Evolutionary conservation across 495 filamentous ascomycete genomes (phyloP).

Genomic region (Penicillium bialowiezense): DNA sequence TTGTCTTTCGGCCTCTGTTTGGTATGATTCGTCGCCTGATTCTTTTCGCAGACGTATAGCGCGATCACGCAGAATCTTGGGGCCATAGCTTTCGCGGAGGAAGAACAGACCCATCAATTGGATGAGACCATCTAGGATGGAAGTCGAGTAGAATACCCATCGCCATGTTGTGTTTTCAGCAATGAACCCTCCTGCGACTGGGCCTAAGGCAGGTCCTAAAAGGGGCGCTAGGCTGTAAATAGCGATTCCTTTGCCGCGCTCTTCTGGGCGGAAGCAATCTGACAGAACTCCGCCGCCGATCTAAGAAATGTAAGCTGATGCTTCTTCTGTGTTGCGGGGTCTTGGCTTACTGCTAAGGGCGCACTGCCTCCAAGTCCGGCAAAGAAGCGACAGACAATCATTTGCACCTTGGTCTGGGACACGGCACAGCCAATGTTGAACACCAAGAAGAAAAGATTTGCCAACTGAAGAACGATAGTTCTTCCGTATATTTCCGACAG

Average conservation of each 20-base stretch:
- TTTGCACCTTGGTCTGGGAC: slow-evolving; percentile 44
- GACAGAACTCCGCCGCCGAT: slow-evolving; percentile 59
- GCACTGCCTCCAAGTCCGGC: slow-evolving; percentile 57
- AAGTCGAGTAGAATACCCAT: slow-evolving; percentile 65
- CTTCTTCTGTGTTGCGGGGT: background rate
- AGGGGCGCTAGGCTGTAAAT: slow-evolving; percentile 66
- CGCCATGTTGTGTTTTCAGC: slow-evolving; percentile 66
- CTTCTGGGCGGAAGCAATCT: slow-evolving; percentile 61
- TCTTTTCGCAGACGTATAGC: slow-evolving; percentile 57
- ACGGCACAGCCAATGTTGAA: slow-evolving; percentile 58
- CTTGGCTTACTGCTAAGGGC: slow-evolving; percentile 42
- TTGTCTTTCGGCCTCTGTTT: slow-evolving; percentile 60
- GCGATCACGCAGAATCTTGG: slow-evolving; percentile 57
- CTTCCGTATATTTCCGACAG: slow-evolving; percentile 76
- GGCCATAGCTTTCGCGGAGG: slow-evolving; percentile 69
- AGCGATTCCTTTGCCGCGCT: slow-evolving; percentile 62
- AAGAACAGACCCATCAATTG: slow-evolving; percentile 64
- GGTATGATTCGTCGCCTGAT: slow-evolving; percentile 58
- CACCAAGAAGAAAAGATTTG: slow-evolving; percentile 65
- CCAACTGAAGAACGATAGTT: slow-evolving; percentile 53
- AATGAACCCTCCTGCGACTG: slow-evolving; percentile 65
- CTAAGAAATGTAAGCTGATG: slow-evolving; percentile 22
- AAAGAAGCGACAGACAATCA: slow-evolving; percentile 57
- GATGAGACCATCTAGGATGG: slow-evolving; percentile 60
- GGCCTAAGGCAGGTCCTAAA: slow-evolving; percentile 64